A percentile compares a stretch with the other conserved stretches of the same genome.
Conservation (phyloP, 2,329 filamentous ascomycete genomes). For the Aphanoascus verrucosus region DNA sequence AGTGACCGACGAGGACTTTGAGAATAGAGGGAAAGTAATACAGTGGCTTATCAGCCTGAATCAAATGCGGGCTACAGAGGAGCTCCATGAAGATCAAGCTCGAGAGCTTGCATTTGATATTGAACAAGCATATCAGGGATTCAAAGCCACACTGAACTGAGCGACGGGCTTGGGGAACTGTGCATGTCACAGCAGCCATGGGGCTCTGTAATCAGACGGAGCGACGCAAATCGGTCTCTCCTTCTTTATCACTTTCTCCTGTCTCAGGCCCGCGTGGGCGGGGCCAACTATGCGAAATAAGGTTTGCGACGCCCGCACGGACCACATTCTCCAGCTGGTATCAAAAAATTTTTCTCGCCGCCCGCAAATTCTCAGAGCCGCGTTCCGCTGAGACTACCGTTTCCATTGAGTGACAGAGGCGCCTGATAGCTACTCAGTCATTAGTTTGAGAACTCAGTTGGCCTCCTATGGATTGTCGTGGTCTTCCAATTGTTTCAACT, state of each 20-base stretch:
- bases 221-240: not conserved
- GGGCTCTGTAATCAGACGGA: too few species aligned
- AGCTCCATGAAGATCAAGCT: too few species aligned
- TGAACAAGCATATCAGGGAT: too few species aligned
- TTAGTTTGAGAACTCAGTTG: not conserved
- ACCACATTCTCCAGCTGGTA: not conserved
- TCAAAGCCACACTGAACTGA: too few species aligned
- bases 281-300: not conserved
- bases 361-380: slow-evolving; percentile 20
- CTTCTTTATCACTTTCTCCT: not conserved
- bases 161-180: not conserved
- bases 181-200: not conserved
- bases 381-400: not conserved
- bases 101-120: too few species aligned
- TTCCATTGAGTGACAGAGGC: not conserved
- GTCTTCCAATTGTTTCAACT: not conserved
- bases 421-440: not conserved
- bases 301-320: slow-evolving; percentile 10
- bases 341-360: slow-evolving; percentile 11
- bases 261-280: not conserved
- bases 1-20: too few species aligned
- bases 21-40: too few species aligned
- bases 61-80: too few species aligned
- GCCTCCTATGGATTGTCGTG: not conserved
- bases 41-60: too few species aligned